A percentile compares a stretch with the other conserved stretches of the same genome.
Evolutionary conservation across 345 rosid species (phyloP).

Genomic region (Conringia planisiliqua): DNA sequence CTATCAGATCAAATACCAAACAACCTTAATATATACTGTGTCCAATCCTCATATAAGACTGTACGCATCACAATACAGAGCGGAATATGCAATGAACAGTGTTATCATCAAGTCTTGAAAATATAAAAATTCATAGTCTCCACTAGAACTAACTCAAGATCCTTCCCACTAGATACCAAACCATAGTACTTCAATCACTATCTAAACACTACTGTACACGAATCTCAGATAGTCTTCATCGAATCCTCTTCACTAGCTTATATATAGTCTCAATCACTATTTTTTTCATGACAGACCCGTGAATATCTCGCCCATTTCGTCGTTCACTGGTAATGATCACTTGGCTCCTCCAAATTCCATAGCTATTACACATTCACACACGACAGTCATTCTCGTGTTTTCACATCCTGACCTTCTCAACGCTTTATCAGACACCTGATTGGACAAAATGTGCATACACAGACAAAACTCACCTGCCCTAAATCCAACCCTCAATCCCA

Average conservation of each 20-base stretch:
- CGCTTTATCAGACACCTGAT: not conserved
- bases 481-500: not conserved
- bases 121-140: not conserved
- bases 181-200: not conserved
- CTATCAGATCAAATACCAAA: not conserved
- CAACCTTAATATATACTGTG: not conserved
- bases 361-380: not conserved
- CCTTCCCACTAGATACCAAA: not conserved
- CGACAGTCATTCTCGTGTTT: not conserved
- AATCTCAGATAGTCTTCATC: not conserved
- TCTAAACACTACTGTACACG: not conserved
- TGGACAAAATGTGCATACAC: not conserved
- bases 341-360: not conserved
- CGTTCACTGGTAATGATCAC: not conserved
- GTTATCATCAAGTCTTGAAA: not conserved
- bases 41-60: not conserved
- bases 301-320: not conserved
- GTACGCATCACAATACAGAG: not conserved
- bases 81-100: not conserved
- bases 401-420: not conserved
- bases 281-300: not conserved
- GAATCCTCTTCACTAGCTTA: not conserved
- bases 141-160: not conserved
- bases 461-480: not conserved
- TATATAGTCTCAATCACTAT: not conserved